Conservation (phyloP, 2,329 filamentous ascomycete species). For the Claviceps pazoutovae region DNA sequence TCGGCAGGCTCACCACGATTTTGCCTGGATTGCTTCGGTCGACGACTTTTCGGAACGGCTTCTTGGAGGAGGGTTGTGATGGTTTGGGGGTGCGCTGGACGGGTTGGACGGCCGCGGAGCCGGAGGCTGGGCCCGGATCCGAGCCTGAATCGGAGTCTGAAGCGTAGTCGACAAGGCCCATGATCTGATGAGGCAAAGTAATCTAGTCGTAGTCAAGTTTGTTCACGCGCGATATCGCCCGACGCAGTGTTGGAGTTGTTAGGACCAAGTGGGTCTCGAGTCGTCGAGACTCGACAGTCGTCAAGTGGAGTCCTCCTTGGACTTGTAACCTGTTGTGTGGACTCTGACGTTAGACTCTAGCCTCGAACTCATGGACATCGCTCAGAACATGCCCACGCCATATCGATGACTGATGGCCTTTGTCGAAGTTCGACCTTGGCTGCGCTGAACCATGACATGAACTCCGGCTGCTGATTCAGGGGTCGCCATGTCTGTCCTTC, state of each 20-base stretch:
- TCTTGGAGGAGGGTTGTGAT: slow-evolving; percentile 27
- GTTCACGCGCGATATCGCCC: neutral
- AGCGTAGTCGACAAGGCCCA: slow-evolving; percentile 65
- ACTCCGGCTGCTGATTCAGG: neutral
- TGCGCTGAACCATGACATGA: neutral
- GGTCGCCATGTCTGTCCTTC: slow-evolving; percentile 23
- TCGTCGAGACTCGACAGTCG: too few species aligned
- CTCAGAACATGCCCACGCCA: too few species aligned
- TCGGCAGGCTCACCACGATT: slow-evolving; percentile 67
- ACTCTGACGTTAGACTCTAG: too few species aligned
- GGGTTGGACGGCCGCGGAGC: slow-evolving; percentile 36
- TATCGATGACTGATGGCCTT: too few species aligned
- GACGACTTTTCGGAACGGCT: slow-evolving; percentile 65
- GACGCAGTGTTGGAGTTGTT: neutral
- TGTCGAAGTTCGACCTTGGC: neutral
- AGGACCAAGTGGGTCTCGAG: too few species aligned
- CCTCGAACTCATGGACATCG: too few species aligned
- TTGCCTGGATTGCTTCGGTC: slow-evolving; percentile 70
- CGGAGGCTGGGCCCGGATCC: slow-evolving; percentile 61
- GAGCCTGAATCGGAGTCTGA: slow-evolving; percentile 56
- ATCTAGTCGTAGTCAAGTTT: neutral
- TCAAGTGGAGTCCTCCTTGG: too few species aligned
- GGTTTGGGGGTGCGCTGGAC: slow-evolving; percentile 17
- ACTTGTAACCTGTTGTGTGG: too few species aligned
- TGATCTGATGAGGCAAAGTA: slow-evolving; percentile 20